Conservation (phyloP, 2,329 filamentous ascomycete species). For the Alternaria metachromatica region DNA sequence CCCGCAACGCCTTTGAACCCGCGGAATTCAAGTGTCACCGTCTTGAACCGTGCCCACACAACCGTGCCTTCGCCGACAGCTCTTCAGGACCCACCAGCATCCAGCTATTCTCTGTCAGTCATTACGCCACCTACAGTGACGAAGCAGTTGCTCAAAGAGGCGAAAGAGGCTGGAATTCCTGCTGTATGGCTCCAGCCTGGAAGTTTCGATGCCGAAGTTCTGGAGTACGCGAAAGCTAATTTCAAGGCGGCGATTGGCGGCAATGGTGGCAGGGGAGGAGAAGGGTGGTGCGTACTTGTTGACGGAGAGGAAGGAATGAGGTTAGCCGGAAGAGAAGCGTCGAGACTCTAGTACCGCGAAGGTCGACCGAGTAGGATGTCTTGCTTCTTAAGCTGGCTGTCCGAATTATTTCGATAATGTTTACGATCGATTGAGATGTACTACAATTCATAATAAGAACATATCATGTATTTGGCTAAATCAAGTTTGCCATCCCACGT, state of each 20-base stretch:
- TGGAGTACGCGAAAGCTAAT: conserved; percentile 71
- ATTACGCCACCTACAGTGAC: conserved; percentile 87
- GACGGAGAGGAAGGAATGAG: conserved; percentile 49
- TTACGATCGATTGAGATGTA: neutral
- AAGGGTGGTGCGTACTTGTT: conserved; percentile 52
- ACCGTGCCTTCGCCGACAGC: conserved; percentile 70
- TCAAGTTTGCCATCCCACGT: neutral
- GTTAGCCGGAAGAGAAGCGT: conserved; percentile 45
- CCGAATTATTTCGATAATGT: neutral
- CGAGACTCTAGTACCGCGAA: conserved; percentile 25
- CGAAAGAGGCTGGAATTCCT: conserved; percentile 72
- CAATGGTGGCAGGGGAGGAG: conserved; percentile 39
- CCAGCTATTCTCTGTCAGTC: conserved; percentile 75
- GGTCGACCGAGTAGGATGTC: neutral
- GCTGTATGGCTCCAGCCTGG: conserved; percentile 77
- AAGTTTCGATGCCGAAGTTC: conserved; percentile 77
- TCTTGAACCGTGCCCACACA: conserved; percentile 64
- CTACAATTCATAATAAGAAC: too few relatives aligned
- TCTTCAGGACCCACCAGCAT: conserved; percentile 61
- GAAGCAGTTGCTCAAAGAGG: conserved; percentile 75
- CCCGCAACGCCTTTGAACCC: conserved; percentile 87
- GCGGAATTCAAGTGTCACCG: conserved; percentile 67
- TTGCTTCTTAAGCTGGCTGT: neutral
- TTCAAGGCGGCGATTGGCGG: conserved; percentile 73
- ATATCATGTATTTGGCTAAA: neutral